These are phyloP conservation scores for Hericium alpestre DNA, from an alignment of 768 basidiomycete genomes.

Conservation along the genomic window DNA sequence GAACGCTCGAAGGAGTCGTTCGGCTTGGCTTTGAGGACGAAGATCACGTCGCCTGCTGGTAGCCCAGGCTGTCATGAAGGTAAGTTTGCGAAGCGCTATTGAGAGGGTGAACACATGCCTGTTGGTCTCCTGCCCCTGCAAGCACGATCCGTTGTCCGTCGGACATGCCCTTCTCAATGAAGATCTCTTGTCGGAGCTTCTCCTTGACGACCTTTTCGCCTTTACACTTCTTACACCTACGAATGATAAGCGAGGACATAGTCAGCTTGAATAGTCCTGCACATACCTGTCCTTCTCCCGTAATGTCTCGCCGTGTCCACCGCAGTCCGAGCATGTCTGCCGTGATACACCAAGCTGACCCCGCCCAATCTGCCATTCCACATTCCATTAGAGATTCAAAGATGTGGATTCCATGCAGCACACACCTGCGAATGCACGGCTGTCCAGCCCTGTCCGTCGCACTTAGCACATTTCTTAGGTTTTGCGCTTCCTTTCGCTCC, in stretches of 20 bases:
- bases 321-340: slow-evolving; percentile 56
- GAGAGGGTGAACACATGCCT: slow-evolving; percentile 34
- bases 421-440: slow-evolving; percentile 44
- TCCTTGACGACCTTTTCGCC: slow-evolving; percentile 76
- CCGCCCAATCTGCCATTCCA: slow-evolving; percentile 28
- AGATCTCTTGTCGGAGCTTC: slow-evolving; percentile 82
- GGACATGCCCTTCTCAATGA: slow-evolving; percentile 78
- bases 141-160: slow-evolving; percentile 80
- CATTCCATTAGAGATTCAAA: neutral
- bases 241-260: neutral
- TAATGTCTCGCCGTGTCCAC: slow-evolving; percentile 57
- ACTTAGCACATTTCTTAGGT: slow-evolving; percentile 68
- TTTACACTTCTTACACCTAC: slow-evolving; percentile 92
- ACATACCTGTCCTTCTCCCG: slow-evolving; percentile 76
- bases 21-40: slow-evolving; percentile 54
- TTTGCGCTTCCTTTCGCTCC: slow-evolving; percentile 81
- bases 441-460: slow-evolving; percentile 77
- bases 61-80: slow-evolving; percentile 52
- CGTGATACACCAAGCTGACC: slow-evolving; percentile 41
- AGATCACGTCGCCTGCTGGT: slow-evolving; percentile 85
- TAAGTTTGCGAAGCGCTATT: neutral
- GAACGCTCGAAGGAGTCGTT: slow-evolving; percentile 81
- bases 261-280: neutral
- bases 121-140: slow-evolving; percentile 85
- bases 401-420: neutral